These are phyloP conservation scores for Plectranthus barbatus DNA, from an alignment of 257 asterid genomes.

Conservation along the genomic window DNA sequence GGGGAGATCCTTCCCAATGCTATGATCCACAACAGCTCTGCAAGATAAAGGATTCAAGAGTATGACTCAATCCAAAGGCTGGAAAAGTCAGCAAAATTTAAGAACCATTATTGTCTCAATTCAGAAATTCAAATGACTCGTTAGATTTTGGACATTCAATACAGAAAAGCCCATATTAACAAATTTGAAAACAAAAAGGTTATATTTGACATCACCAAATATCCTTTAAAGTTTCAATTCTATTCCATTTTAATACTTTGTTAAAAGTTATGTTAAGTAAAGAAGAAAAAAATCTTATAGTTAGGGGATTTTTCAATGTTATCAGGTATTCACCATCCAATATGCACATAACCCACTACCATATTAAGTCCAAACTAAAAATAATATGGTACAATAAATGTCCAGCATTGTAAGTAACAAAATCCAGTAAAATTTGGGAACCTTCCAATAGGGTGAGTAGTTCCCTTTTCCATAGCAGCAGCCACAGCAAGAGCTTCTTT, in stretches of 20 bases:
- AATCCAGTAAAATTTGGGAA: slow-evolving; percentile 12
- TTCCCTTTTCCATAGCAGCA: slow-evolving; percentile 99
- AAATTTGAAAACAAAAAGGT: neutral
- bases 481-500: slow-evolving; percentile 98
- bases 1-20: slow-evolving; percentile 91
- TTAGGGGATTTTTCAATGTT: neutral
- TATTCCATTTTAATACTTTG: no score
- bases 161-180: neutral
- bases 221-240: neutral
- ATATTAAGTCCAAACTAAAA: neutral
- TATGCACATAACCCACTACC: neutral
- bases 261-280: neutral
- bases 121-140: neutral
- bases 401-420: neutral
- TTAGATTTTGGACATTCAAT: neutral
- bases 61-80: slow-evolving; percentile 1
- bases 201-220: neutral
- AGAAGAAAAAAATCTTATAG: neutral
- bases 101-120: neutral
- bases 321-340: neutral
- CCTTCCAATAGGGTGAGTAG: slow-evolving; percentile 99
- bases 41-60: slow-evolving; percentile 21
- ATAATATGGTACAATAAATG: neutral
- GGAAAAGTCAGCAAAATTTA: neutral
- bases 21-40: slow-evolving; percentile 97